Conservation (phyloP, 768 basidiomycete species). For the Gautieria morchelliformis region DNA sequence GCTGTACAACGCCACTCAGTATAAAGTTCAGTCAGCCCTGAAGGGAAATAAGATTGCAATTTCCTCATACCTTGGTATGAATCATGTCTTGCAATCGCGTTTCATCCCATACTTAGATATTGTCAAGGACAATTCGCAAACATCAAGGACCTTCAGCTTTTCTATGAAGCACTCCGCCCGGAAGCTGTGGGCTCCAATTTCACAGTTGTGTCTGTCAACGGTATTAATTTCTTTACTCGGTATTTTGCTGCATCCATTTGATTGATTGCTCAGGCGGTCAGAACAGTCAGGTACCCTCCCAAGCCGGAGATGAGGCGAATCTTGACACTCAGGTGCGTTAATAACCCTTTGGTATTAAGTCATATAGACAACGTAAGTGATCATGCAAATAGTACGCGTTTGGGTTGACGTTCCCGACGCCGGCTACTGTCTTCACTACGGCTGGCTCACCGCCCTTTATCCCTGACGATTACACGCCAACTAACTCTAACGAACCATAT, state of each 20-base stretch:
- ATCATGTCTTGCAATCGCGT: neutral
- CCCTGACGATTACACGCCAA: constrained; percentile 33
- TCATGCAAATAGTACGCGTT: constrained; percentile 43
- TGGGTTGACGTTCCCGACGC: constrained; percentile 56
- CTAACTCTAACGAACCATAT: constrained; percentile 42
- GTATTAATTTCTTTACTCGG: constrained; percentile 20
- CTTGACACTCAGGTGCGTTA: constrained; percentile 20
- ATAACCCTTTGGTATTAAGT: constrained; percentile 27
- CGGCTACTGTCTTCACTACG: constrained; percentile 51
- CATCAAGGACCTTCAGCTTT: constrained; percentile 19
- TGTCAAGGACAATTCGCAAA: constrained; percentile 3
- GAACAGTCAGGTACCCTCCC: constrained; percentile 45
- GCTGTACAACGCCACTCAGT: constrained; percentile 25
- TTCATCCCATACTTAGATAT: neutral
- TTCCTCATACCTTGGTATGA: constrained; percentile 28
- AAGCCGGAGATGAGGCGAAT: constrained; percentile 56
- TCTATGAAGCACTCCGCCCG: constrained; percentile 23
- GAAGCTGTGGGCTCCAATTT: constrained; percentile 34
- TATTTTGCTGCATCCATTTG: constrained; percentile 1
- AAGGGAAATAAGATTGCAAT: constrained; percentile 24
- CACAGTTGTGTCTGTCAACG: constrained; percentile 44
- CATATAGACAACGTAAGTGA: neutral
- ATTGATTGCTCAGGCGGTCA: constrained; percentile 38
- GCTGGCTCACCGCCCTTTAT: constrained; percentile 51
- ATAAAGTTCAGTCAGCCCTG: constrained; percentile 14